Evolutionary conservation across 2,329 filamentous ascomycete genomes (phyloP).

Genomic region (Fusarium bulbicola): DNA sequence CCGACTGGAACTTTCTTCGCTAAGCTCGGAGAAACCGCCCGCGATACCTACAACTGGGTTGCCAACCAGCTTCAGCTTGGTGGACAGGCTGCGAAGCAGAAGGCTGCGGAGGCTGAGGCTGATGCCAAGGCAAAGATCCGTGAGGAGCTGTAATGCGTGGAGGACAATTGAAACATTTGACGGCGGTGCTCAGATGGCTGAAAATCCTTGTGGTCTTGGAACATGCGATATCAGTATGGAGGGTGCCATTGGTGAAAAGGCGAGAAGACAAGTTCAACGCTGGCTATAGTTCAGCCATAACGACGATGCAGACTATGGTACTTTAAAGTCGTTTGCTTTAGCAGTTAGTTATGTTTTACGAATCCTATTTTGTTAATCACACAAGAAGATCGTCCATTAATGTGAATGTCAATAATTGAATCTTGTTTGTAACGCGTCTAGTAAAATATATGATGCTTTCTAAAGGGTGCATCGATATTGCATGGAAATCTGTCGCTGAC

Average conservation of each 20-base stretch:
- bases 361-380: slow-evolving; percentile 13
- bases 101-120: slow-evolving; percentile 51
- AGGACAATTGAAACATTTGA: not conserved
- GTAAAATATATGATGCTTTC: not conserved
- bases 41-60: slow-evolving; percentile 62
- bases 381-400: not conserved
- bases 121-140: slow-evolving; percentile 50
- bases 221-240: not conserved
- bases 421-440: not conserved
- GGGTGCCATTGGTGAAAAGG: not conserved
- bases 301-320: not conserved
- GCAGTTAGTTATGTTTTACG: slow-evolving; percentile 33
- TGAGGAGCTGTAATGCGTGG: slow-evolving; percentile 58
- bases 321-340: slow-evolving; percentile 18
- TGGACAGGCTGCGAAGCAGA: slow-evolving; percentile 58
- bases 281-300: not conserved
- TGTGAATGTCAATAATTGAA: not conserved
- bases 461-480: not conserved
- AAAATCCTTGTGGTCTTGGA: not conserved
- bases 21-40: slow-evolving; percentile 64
- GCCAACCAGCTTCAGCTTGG: slow-evolving; percentile 59
- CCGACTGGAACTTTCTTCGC: slow-evolving; percentile 73
- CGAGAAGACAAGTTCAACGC: not conserved
- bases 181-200: not conserved
- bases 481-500: not conserved